Evolutionary conservation across 768 basidiomycete genomes (phyloP).

Genomic region (Agaricus bisporus): DNA sequence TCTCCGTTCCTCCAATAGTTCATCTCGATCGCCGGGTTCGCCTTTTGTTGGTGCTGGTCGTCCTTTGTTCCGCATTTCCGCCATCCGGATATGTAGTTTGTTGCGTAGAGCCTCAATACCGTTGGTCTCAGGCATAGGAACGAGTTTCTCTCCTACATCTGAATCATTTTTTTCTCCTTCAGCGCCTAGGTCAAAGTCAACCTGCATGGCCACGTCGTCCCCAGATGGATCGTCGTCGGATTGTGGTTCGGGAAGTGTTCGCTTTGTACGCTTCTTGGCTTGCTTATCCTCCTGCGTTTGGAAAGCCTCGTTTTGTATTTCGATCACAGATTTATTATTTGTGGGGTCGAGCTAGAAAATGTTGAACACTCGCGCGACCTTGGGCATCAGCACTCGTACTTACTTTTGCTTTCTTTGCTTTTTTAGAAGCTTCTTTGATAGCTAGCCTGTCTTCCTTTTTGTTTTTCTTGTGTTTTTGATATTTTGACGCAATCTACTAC

Average conservation of each 20-base stretch:
- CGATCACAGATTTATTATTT: slow-evolving; percentile 71
- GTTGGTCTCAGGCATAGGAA: slow-evolving; percentile 60
- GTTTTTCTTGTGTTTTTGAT: slow-evolving; percentile 86
- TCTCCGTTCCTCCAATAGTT: slow-evolving; percentile 74
- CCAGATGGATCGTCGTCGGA: slow-evolving; percentile 24
- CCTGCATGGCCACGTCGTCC: slow-evolving; percentile 28
- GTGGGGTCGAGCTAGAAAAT: slow-evolving; percentile 78
- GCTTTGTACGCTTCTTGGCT: slow-evolving; percentile 35
- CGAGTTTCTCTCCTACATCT: slow-evolving; percentile 24
- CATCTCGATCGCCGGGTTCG: slow-evolving; percentile 67
- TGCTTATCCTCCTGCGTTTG: slow-evolving; percentile 17
- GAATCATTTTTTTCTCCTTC: slow-evolving; percentile 18
- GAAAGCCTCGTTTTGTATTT: slow-evolving; percentile 60
- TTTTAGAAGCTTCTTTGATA: slow-evolving; percentile 83
- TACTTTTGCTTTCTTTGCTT: slow-evolving; percentile 85
- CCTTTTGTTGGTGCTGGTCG: slow-evolving; percentile 16
- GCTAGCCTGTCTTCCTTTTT: slow-evolving; percentile 78
- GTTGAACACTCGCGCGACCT: not conserved
- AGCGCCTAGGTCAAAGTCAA: slow-evolving; percentile 32
- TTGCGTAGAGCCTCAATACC: slow-evolving; percentile 62
- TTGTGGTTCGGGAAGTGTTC: slow-evolving; percentile 29
- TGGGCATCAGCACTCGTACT: slow-evolving; percentile 10
- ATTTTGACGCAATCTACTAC: slow-evolving; percentile 53
- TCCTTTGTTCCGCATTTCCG: slow-evolving; percentile 47
- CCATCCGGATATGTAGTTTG: slow-evolving; percentile 73